Evolutionary conservation across 1,139 yeast genomes (phyloP).

Genomic region (Pichia sp.): DNA sequence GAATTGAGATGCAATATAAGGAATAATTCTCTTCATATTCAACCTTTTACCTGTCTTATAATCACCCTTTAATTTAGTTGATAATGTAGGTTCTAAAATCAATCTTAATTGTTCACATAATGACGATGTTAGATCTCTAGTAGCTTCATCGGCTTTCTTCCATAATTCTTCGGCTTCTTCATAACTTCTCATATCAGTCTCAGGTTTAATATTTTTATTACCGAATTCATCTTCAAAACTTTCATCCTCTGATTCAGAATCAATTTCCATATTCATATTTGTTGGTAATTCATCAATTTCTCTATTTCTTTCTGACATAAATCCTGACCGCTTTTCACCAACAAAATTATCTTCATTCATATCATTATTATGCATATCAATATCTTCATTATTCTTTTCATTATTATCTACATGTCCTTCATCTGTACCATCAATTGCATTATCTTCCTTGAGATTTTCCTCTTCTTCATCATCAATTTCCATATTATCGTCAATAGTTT

Average conservation of each 20-base stretch:
- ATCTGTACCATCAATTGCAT: constrained; percentile 24
- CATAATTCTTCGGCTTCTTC: constrained; percentile 74
- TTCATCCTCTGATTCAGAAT: constrained; percentile 31
- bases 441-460: constrained; percentile 38
- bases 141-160: constrained; percentile 74
- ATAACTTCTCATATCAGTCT: constrained; percentile 29
- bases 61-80: constrained; percentile 91
- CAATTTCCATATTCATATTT: constrained; percentile 30
- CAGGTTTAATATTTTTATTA: constrained; percentile 25
- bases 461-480: constrained; percentile 72
- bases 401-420: constrained; percentile 23
- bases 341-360: constrained; percentile 41
- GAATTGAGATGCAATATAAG: constrained; percentile 96
- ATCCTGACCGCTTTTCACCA: constrained; percentile 48
- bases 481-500: constrained; percentile 71
- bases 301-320: constrained; percentile 43
- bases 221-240: constrained; percentile 30
- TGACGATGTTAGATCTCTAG: constrained; percentile 81
- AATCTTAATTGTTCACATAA: constrained; percentile 89
- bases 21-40: constrained; percentile 95
- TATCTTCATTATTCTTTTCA: constrained; percentile 15
- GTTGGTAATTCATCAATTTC: constrained; percentile 25
- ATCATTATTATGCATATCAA: constrained; percentile 22
- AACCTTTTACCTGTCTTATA: constrained; percentile 95
- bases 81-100: constrained; percentile 90